Conservation (phyloP, 352 stramenopile genomes). For the Pythium inflatum region DNA sequence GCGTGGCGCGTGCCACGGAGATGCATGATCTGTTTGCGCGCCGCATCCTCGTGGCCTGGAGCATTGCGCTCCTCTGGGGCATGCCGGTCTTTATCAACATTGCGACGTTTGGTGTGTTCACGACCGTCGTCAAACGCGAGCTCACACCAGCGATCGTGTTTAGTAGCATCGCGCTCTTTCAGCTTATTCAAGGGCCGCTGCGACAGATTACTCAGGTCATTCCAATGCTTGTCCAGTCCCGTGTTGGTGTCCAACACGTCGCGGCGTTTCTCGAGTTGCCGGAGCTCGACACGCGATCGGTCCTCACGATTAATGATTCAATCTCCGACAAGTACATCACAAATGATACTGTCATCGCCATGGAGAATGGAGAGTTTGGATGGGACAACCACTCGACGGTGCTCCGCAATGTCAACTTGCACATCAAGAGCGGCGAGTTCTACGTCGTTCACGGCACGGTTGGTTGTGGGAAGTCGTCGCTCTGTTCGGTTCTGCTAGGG, state of each 20-base stretch:
- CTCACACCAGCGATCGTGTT: conserved; percentile 81
- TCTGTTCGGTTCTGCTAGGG: conserved; percentile 90
- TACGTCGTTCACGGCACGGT: conserved; percentile 90
- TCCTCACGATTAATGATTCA: conserved; percentile 17
- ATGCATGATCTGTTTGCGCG: conserved; percentile 39
- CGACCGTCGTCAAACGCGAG: conserved; percentile 69
- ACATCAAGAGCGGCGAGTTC: conserved; percentile 75
- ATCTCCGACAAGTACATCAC: conserved; percentile 25
- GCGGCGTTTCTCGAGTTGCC: conserved; percentile 53
- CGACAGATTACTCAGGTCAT: conserved; percentile 48
- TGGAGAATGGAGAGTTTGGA: conserved; percentile 39
- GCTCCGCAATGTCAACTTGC: conserved; percentile 63
- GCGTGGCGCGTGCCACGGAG: conserved; percentile 33
- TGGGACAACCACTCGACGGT: conserved; percentile 32
- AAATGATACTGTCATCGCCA: conserved; percentile 33
- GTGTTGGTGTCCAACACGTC: conserved; percentile 64
- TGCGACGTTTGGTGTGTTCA: conserved; percentile 50
- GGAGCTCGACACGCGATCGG: conserved; percentile 30
- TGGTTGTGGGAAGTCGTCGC: conserved; percentile 91
- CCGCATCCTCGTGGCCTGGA: conserved; percentile 46
- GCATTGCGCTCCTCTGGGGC: conserved; percentile 29
- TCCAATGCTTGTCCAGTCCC: conserved; percentile 82
- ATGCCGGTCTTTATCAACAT: conserved; percentile 62
- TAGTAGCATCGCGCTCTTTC: conserved; percentile 68
- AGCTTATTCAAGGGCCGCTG: conserved; percentile 73